phyloP scores from a whole-genome alignment of 768 basidiomycete genomes.

The Russula abietina region DNA sequence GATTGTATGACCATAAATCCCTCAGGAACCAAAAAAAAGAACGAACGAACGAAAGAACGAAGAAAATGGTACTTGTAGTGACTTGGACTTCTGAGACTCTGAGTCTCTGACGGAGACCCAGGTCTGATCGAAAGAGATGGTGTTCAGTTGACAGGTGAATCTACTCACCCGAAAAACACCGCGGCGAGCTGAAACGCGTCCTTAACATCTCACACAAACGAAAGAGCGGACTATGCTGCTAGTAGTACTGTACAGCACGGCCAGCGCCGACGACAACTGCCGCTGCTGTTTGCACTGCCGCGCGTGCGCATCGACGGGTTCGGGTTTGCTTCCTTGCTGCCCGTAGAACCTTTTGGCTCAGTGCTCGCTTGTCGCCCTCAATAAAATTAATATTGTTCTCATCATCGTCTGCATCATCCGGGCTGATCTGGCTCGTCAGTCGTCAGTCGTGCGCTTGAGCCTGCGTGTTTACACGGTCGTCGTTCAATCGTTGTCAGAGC shows the following conservation, averaged over 20 bases:
- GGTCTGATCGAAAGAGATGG: neutral
- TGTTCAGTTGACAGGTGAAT: neutral
- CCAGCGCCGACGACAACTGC: constrained; percentile 61
- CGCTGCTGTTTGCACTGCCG: constrained; percentile 52
- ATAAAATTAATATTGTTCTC: neutral
- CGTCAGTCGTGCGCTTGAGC: constrained; percentile 39
- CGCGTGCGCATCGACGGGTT: constrained; percentile 40
- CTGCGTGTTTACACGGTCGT: constrained; percentile 5
- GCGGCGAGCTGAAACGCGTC: too few species aligned
- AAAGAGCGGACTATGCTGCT: constrained; percentile 69
- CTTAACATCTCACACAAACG: constrained; percentile 28
- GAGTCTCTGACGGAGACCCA: too few species aligned
- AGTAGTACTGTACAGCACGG: too few species aligned
- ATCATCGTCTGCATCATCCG: constrained; percentile 17
- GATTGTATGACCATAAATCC: neutral
- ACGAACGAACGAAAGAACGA: neutral
- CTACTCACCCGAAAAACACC: constrained; percentile 8
- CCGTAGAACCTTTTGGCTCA: constrained; percentile 11
- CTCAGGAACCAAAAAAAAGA: neutral
- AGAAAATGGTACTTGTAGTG: too few species aligned
- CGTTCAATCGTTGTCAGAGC: neutral
- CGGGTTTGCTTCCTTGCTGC: constrained; percentile 30
- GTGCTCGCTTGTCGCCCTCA: constrained; percentile 8
- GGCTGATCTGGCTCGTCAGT: too few species aligned
- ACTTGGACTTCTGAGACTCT: constrained; percentile 1